Base-by-base conservation (phyloP, 139 green algal species). In the Chlamydomonas applanata region DNA sequence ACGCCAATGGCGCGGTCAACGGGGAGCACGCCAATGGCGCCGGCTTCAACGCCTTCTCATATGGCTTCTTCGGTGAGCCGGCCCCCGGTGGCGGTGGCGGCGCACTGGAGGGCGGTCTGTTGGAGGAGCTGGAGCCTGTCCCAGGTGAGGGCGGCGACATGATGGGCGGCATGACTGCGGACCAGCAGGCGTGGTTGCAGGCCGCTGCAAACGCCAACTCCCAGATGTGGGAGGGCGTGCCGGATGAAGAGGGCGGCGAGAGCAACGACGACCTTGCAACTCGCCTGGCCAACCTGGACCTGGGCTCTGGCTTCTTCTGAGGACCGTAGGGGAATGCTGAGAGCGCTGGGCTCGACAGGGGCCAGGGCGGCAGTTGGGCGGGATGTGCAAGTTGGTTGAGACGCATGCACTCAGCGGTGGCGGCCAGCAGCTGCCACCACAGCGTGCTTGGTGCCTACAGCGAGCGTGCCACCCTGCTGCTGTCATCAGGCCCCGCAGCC, bases 41-140 rank as follows among this genome's bases (percentile, higher is more conserved):
- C 33, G 36, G 11, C 29, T 84, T 84, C 40, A 57, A 85, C n/a
- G 72, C 71, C 24, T 85, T 89, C 75, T 77, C 72, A 27, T 86
- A 83, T 73, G 78, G 73, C 29, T 85, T 89, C 62, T 86, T 89
- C 46, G 81, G 81, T 25, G 65, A 76, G 16, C 45, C 61, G n/a
- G n/a, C n/a, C n/a, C n/a, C n/a, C n/a, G n/a, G n/a, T 9, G 75
- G 69, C 67, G 74, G 72, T 4, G 59, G 59, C 59, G 25, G 25
- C n/a, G 53, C 40, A 49, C 40, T 49, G 40, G 40, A 49, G 40
- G 40, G 77, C 19, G 78, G 53, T 32, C 71, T 80, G 67, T 72
- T 80, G 34, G 79, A 73, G 33, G 76, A 84, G 74, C 54, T 70
- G 5, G 79, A 54, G 25, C 9, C 25, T 3, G 56, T 57, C 24